phyloP scores from a whole-genome alignment of 1,284 basidiomycete genomes.

The Irpex lacteus region DNA sequence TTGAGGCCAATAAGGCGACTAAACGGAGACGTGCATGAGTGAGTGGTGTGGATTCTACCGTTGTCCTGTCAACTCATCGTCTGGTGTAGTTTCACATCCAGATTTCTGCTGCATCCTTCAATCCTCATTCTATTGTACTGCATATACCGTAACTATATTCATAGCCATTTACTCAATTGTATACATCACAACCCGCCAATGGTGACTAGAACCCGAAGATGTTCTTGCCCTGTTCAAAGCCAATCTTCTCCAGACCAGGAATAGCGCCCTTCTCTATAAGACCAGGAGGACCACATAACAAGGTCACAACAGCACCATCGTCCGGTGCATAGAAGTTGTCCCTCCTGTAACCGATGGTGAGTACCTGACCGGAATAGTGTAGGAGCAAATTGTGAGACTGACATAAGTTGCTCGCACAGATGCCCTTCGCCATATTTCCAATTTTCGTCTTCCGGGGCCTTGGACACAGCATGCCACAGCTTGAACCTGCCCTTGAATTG shows the following conservation, averaged over 20 bases:
- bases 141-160: too few species aligned
- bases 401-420: slow-evolving; percentile 19
- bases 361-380: not conserved
- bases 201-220: slow-evolving; percentile 18
- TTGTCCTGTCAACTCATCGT: not conserved
- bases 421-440: slow-evolving; percentile 18
- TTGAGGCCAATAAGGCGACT: slow-evolving; percentile 51
- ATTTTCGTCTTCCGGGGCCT: slow-evolving; percentile 13
- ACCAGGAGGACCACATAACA: slow-evolving; percentile 22
- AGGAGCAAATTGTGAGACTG: not conserved
- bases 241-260: slow-evolving; percentile 19
- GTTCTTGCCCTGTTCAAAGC: slow-evolving; percentile 21
- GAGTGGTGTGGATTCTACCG: not conserved
- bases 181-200: too few species aligned
- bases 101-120: not conserved
- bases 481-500: slow-evolving; percentile 18
- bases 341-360: slow-evolving; percentile 10
- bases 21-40: slow-evolving; percentile 51
- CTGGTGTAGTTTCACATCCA: not conserved
- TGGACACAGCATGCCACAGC: slow-evolving; percentile 23
- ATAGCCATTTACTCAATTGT: too few species aligned
- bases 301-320: slow-evolving; percentile 11
- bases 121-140: not conserved
- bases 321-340: slow-evolving; percentile 18
- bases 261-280: slow-evolving; percentile 20